These are phyloP conservation scores for Zoysia japonica DNA, from an alignment of 176 grass and related monocot genomes.

Conservation along the genomic window DNA sequence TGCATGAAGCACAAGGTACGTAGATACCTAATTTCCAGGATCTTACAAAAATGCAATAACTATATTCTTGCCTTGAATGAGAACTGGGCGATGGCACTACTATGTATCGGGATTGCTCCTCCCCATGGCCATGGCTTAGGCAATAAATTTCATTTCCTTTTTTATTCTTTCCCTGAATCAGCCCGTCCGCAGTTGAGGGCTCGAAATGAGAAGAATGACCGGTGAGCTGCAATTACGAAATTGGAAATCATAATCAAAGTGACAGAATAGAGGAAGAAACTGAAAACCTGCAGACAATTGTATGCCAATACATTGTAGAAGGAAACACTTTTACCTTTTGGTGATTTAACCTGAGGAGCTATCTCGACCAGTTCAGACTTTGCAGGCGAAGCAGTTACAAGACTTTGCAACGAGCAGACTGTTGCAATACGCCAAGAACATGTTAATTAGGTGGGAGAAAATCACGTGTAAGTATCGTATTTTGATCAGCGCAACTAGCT, in stretches of 20 bases:
- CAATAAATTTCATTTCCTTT: too few species aligned
- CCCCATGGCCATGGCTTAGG: too few species aligned
- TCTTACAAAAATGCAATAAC: neutral
- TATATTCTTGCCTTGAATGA: neutral
- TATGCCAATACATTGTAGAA: neutral
- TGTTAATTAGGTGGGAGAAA: neutral
- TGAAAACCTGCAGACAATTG: neutral
- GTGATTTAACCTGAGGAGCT: conserved; percentile 38
- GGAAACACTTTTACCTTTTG: conserved; percentile 24
- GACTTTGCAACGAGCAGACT: conserved; percentile 42
- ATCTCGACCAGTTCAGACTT: conserved; percentile 44
- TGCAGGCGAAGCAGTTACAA: conserved; percentile 42
- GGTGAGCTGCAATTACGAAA: conserved; percentile 31
- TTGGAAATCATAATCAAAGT: neutral
- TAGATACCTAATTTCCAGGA: neutral
- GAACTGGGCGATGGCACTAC: too few species aligned
- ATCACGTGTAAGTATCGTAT: neutral
- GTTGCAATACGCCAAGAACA: neutral
- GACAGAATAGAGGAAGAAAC: neutral
- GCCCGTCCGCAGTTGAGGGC: conserved; percentile 46
- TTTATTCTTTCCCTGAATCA: neutral
- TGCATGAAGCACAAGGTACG: neutral
- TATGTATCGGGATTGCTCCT: too few species aligned
- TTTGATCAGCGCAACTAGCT: neutral
- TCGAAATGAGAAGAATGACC: conserved; percentile 47